These are phyloP conservation scores for Candida palmyrensis DNA, from an alignment of 805 yeast genomes.

Conservation along the genomic window DNA sequence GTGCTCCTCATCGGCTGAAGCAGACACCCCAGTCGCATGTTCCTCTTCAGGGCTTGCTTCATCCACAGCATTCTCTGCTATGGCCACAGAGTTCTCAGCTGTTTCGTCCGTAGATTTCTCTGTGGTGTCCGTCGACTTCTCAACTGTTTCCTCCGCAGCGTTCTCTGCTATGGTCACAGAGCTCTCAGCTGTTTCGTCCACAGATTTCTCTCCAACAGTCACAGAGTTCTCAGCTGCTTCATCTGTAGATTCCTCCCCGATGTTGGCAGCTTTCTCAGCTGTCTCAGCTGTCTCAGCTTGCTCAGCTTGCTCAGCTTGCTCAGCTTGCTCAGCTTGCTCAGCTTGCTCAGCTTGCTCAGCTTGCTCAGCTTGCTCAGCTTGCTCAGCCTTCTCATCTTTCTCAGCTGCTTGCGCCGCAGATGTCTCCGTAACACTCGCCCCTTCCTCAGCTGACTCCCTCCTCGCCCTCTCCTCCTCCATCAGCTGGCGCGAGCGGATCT, in stretches of 20 bases:
- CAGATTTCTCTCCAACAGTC: slow-evolving; percentile 1
- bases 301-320: slow-evolving; percentile 1
- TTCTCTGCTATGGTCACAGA: not conserved
- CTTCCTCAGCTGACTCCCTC: slow-evolving; percentile 1
- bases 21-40: too few species aligned
- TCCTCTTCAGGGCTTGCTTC: too few species aligned
- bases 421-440: not conserved
- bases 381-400: too few species aligned
- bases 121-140: too few species aligned
- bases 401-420: not conserved
- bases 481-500: slow-evolving; percentile 6
- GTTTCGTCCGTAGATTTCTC: too few species aligned
- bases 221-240: slow-evolving; percentile 1
- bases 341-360: too few species aligned
- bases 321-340: not conserved
- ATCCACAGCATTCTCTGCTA: too few species aligned
- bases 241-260: slow-evolving; percentile 2
- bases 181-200: slow-evolving; percentile 1
- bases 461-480: slow-evolving; percentile 2
- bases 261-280: not conserved
- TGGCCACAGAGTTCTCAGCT: too few species aligned
- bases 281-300: slow-evolving; percentile 2
- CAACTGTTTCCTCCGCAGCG: too few species aligned
- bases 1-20: too few species aligned
- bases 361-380: not conserved